phyloP scores from a whole-genome alignment of 352 stramenopile species.

The Globisporangium apiculatum region DNA sequence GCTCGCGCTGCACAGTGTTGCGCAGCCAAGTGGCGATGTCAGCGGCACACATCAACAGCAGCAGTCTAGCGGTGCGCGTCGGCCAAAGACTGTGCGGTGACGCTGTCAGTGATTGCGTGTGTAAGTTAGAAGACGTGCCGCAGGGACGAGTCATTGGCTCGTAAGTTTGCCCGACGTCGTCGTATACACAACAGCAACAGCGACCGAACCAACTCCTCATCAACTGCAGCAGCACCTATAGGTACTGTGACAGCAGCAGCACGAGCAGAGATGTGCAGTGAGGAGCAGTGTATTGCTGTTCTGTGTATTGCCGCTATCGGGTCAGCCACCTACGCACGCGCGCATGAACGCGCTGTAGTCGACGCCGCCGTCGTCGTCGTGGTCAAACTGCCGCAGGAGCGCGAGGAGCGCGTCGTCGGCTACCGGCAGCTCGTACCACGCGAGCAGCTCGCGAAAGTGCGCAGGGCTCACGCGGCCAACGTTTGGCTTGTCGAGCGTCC shows the following conservation, averaged over 20 bases:
- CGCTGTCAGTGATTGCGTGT: background rate
- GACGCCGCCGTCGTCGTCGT: slow-evolving; percentile 43
- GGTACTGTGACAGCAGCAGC: no score
- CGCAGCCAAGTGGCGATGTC: background rate
- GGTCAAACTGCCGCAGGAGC: slow-evolving; percentile 60
- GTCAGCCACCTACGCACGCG: slow-evolving; percentile 32
- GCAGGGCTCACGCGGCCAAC: slow-evolving; percentile 37
- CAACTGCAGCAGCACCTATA: no score
- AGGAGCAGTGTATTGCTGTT: no score
- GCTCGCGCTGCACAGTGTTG: slow-evolving; percentile 1
- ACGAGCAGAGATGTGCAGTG: no score
- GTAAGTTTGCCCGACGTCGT: no score
- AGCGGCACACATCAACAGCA: slow-evolving; percentile 4
- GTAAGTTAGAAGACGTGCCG: no score
- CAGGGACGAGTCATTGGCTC: no score
- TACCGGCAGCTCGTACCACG: slow-evolving; percentile 57
- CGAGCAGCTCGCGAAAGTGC: slow-evolving; percentile 68
- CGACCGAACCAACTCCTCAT: background rate
- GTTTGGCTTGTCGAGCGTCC: slow-evolving; percentile 55
- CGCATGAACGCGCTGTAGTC: slow-evolving; percentile 79
- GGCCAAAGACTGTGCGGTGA: slow-evolving; percentile 9
- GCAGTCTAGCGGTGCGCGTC: background rate
- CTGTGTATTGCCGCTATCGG: no score
- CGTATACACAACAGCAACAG: background rate
- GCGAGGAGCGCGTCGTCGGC: slow-evolving; percentile 42